Evolutionary conservation across 495 filamentous ascomycete genomes (phyloP), one percentile per base, ranked within the genome.

Genomic region (Cudoniella acicularis): DNA sequence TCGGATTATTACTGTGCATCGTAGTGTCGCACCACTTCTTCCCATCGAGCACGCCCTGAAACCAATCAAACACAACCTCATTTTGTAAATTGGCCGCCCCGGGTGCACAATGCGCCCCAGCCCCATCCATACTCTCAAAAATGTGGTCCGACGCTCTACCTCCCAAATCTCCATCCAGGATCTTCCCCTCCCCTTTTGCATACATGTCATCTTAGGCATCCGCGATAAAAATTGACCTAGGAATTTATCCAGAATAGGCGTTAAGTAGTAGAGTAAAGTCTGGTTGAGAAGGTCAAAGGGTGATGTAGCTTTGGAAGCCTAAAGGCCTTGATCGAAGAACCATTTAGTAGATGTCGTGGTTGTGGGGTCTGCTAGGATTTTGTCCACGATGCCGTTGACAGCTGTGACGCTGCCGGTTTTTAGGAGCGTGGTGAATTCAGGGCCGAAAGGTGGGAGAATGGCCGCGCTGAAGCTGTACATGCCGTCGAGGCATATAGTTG

Each of bases 401-500:
- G 4, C 13, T 36, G 4, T 13, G 30, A 13, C 30, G 30, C 13
- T 36, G 4, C 30, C 30, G 4, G 30, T 13, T 36, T 36, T 36
- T 13, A 36, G 6, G 30, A 36, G 30, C 13, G 30, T 13, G 4
- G 30, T 6, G 30, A 36, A 6, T 6, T 4, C 30, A 13, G 30
- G 4, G 30, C 6, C 6, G 30, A 36, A 36, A 13, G 4, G 4
- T 13, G 6, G 6, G 30, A 36, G 30, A 36, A 36, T 36, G 30
- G 13, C 13, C 4, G 24, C 20, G 21, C 9, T 17, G 22, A 67
- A 62, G 51, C 59, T 49, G 22, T 56, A 66, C 2, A 74, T 45
- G 10, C 73, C 75, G 45, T 67, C 24, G 1, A 47, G 10, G 2
- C 23, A 21, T 2, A 70, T 20, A 1, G 53, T 18, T 0, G 57